Base-by-base conservation (phyloP, 192 early-diverging fungal species). In the Coemansia javaensis region DNA sequence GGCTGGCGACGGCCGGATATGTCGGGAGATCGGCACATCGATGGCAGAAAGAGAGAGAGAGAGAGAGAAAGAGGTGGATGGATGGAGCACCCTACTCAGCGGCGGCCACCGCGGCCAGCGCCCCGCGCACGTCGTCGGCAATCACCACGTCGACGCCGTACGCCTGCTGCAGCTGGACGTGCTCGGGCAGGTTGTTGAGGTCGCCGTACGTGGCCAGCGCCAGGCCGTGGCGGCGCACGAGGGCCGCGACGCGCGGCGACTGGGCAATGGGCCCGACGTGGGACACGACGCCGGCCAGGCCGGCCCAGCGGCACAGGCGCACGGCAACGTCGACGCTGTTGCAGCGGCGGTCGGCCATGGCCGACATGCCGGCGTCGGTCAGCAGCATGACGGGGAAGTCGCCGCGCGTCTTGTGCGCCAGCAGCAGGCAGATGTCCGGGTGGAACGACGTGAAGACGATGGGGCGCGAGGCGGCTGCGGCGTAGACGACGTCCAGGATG, bases 371-470 rank as follows among this genome's bases (percentile, higher is more conserved):
- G 23, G 81, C 90, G 44, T 91, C 88, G 0, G 92, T 91, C 47
- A 97, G 75, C 68, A 94, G 88, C 59, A 94, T 88, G n/a, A 94
- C 84, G 2, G 91, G 91, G 54, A 89, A 89, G 40, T 59, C 58
- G 44, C 81, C 82, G 36, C 82, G 83, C 49, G 93, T 85, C 73
- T 97, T 97, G 60, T 89, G 71, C 25, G 85, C 88, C 12, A 93
- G 71, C 59, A 93, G 63, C 35, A 90, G 63, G 52, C 87, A 90
- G 43, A 86, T 80, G 49, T 95, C 91, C 0, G 94, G 88, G 58
- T 94, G 89, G 63, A 97, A 97, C 14, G 87, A 86, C 1, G 93
- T 93, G 69, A 97, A 95, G 43, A 93, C 85, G 25, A 97, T 83
- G 12, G 83, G 81, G 5, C 94, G 81, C 94, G 81, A 27, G 78